Conservation (phyloP, 192 early-diverging fungal species). For the Coemansia sp. region DNA sequence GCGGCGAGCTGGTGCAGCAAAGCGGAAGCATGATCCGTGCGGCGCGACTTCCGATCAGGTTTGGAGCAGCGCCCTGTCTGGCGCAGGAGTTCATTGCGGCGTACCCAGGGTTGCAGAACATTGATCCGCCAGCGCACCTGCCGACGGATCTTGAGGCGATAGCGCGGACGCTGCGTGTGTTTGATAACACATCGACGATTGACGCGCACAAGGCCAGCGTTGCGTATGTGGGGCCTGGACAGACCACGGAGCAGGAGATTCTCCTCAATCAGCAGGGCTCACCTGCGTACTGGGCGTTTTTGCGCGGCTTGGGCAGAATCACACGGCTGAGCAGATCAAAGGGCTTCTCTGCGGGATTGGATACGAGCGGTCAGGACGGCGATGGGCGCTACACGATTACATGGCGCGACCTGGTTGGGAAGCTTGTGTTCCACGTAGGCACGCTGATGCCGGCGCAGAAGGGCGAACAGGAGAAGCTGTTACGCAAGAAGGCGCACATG, state of each 20-base stretch:
- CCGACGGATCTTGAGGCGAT: conserved; percentile 74
- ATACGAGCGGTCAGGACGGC: conserved; percentile 70
- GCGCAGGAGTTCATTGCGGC: conserved; percentile 55
- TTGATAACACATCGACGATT: conserved; percentile 86
- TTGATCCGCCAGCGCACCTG: conserved; percentile 61
- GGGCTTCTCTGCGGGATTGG: conserved; percentile 87
- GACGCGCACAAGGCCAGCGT: conserved; percentile 97
- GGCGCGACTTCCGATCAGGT: conserved; percentile 33
- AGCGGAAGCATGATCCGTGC: conserved; percentile 13
- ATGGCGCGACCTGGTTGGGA: conserved; percentile 79
- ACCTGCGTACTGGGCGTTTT: conserved; percentile 81
- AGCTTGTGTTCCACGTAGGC: conserved; percentile 90
- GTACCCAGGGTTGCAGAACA: conserved; percentile 69
- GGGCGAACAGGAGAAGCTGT: conserved; percentile 70
- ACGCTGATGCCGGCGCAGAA: conserved; percentile 89
- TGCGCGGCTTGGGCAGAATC: conserved; percentile 78
- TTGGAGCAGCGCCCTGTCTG: conserved; percentile 42
- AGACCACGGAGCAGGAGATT: conserved; percentile 84
- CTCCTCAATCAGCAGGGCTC: conserved; percentile 86
- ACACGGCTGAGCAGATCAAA: conserved; percentile 64
- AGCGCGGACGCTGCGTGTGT: conserved; percentile 70
- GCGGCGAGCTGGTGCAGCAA: conserved; percentile 35
- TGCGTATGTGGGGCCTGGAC: conserved; percentile 83
- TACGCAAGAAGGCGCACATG: conserved; percentile 94
- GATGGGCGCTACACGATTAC: conserved; percentile 86